Base-by-base conservation (phyloP, 805 yeast species). In the Danielia oregonensis region DNA sequence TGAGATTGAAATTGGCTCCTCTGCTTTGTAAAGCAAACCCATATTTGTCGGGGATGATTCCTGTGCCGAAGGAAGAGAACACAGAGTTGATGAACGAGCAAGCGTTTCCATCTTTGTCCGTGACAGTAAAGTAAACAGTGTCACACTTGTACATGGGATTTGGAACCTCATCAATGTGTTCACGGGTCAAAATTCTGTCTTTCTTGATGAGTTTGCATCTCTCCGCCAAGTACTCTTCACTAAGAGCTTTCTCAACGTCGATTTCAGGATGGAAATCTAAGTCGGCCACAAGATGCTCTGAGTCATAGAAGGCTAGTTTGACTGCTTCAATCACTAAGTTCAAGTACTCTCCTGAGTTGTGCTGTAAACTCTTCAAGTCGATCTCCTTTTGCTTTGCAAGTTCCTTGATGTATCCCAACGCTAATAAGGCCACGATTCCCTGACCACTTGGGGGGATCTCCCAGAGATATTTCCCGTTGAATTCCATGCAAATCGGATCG, bases 401-500 rank as follows among this genome's bases (percentile, higher is more conserved):
- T 24, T 74, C 73, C 44, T 69, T 70, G 42, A 85, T 70, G 28
- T 81, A 65, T 0, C 91, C 93, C 32, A 83, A 57, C 0, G 91
- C 79, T 12, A 82, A 60, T 32, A 85, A 61, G 0, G 89, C 93
- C 29, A 85, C 84, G 10, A 85, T 57, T 6, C 94, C 94, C 35
- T 85, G 86, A 4, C 91, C 86, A 55, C 79, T 84, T 10, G 95
- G 95, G 8, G 95, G 93, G 42, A 84, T 78, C 54, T 85, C 93
- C 86, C 89, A 81, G 17, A 85, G 63, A 18, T 66, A 70, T 30
- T 58, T 50, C 8, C 74, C 83, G 30, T 72, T 61, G 36, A 78
- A 68, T 22, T 72, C 69, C 35, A 74, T 55, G 12, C 61, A 59
- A 13, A 84, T 74, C 2, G 94, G 91, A 1, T 79, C 80, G 16